These are phyloP conservation scores for Podila verticillata DNA, from an alignment of 192 early-diverging fungal genomes.

Conservation along the genomic window DNA sequence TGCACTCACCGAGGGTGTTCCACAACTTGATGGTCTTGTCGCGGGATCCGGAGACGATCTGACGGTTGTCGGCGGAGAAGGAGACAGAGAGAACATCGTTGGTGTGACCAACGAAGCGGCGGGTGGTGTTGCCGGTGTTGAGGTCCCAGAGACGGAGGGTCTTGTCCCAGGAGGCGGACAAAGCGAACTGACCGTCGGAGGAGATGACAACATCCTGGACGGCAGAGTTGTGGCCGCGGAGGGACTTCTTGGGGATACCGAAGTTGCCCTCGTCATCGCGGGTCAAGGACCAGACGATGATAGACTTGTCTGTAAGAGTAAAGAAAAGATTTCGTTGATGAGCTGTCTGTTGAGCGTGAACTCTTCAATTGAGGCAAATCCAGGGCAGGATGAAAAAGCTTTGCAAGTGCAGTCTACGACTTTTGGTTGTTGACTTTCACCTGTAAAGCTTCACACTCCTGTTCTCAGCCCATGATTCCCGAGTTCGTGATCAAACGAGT, in stretches of 20 bases:
- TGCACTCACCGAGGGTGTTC: constrained; percentile 99
- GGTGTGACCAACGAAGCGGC: constrained; percentile 96
- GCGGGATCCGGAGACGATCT: constrained; percentile 98
- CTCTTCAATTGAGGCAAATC: too few species aligned
- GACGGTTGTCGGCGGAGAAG: constrained; percentile 99
- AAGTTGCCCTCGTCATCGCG: constrained; percentile 90
- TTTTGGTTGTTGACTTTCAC: too few species aligned
- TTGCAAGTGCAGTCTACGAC: too few species aligned
- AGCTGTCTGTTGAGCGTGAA: background rate
- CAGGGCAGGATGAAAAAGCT: too few species aligned
- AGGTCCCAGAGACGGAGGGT: constrained; percentile 99
- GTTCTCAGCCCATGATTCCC: too few species aligned
- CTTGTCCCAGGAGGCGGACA: constrained; percentile 99
- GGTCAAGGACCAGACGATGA: constrained; percentile 98
- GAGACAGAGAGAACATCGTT: constrained; percentile 98
- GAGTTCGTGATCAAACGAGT: background rate
- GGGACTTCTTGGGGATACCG: constrained; percentile 89
- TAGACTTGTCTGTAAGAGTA: constrained; percentile 84
- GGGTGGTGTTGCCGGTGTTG: constrained; percentile 93
- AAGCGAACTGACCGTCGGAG: constrained; percentile 98
- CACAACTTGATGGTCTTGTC: constrained; percentile 99
- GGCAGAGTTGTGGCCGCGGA: constrained; percentile 99
- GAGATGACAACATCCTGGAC: constrained; percentile 98
- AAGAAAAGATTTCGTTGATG: constrained; percentile 12
- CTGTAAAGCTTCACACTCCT: too few species aligned